Evolutionary conservation across 73 alveolate species (phyloP), one percentile per base, ranked within the genome.

Genomic region (Uronychia binucleata): DNA sequence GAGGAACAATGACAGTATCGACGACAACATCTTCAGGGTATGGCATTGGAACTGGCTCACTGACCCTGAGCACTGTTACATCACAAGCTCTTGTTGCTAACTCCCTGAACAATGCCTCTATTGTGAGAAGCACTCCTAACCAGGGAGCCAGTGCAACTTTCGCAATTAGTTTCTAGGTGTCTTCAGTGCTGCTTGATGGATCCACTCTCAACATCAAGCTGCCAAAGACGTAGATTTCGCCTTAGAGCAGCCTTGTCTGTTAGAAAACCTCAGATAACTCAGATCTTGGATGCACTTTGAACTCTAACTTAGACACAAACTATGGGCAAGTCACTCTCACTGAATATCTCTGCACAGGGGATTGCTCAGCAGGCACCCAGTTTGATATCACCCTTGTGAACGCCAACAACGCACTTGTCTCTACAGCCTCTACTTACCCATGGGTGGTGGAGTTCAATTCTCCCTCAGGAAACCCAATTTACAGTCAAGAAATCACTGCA

Each of bases 131-230:
- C 26, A 58, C 86, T 28, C 29, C 86, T 26, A 58, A 82, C 28
- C 88, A 89, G 35, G 95, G 92, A 79, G 86, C 84, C 1, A 13
- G 60, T 5, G 81, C 92, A 5, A 83, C 57, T 13, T 89, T 34
- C 75, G 78, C 92, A 0, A 19, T 89, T 14, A 19, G 80, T n/a
- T 78, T 87, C 77, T 74, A 75, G 29, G 78, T 78, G 46, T 88
- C 95, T 34, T 87, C 91, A 27, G 77, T 83, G 27, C 74, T 89
- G 32, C 75, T 84, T 11, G 89, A 77, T 84, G 86, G 77, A 26
- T 83, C 95, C 14, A 59, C 78, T 0, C 75, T 89, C 25, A 80
- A 84, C 27, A 11, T 89, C 11, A 34, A 82, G 8, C 57, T 89
- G 27, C 95, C 95, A 14, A 19, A 31, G 33, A 81, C 57, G 76